Evolutionary conservation across 2,329 filamentous ascomycete genomes (phyloP).

Genomic region (Fusarium annulatum): DNA sequence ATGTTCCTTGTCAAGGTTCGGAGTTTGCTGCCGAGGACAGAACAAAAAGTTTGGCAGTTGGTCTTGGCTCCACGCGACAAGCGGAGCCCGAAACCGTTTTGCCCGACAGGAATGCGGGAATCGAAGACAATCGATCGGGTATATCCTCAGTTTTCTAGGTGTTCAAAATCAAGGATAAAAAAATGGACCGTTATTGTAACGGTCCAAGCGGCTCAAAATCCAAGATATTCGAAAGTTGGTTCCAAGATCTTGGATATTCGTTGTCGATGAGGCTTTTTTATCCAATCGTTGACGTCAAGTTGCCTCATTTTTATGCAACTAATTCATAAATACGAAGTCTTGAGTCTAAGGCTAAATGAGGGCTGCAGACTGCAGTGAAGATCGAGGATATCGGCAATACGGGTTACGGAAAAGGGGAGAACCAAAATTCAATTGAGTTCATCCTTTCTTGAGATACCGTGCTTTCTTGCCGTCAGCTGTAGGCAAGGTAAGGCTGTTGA

Average conservation of each 20-base stretch:
- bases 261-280: slow-evolving; percentile 25
- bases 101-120: slow-evolving; percentile 12
- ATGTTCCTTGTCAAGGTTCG: slow-evolving; percentile 3
- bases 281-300: slow-evolving; percentile 25
- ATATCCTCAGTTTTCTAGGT: not conserved
- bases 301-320: slow-evolving; percentile 3
- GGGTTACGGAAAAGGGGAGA: not conserved
- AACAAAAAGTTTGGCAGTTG: not conserved
- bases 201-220: not conserved
- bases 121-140: slow-evolving; percentile 9
- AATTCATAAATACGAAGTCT: slow-evolving; percentile 20
- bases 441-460: not conserved
- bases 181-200: slow-evolving; percentile 1
- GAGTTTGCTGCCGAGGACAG: slow-evolving; percentile 7
- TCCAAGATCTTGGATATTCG: not conserved
- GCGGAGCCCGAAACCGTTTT: slow-evolving; percentile 4
- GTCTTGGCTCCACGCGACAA: slow-evolving; percentile 6
- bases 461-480: not conserved
- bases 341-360: not conserved
- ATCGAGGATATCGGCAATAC: not conserved
- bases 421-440: not conserved
- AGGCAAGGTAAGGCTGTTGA: not conserved
- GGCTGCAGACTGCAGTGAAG: not conserved
- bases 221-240: not conserved
- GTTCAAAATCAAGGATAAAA: slow-evolving; percentile 13